phyloP scores from a whole-genome alignment of 768 basidiomycete genomes.

The Trametes villosa region DNA sequence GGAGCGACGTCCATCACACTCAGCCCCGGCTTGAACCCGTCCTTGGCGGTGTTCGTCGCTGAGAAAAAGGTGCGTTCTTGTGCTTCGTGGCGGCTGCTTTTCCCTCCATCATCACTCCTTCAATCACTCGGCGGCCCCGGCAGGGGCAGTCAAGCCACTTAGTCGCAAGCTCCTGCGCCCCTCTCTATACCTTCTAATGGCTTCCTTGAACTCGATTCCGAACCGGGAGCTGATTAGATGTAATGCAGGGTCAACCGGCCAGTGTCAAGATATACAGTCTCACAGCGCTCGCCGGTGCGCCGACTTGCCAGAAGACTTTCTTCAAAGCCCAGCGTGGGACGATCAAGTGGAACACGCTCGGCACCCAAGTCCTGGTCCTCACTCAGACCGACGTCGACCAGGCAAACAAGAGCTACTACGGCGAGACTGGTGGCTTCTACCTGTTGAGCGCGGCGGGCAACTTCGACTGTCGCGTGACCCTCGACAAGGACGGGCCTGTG shows the following conservation, averaged over 20 bases:
- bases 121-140: too few relatives aligned
- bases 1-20: conserved; percentile 77
- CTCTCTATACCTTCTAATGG: too few relatives aligned
- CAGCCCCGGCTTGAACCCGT: conserved; percentile 85
- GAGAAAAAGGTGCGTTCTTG: conserved; percentile 80
- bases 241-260: conserved; percentile 78
- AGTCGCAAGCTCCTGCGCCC: too few relatives aligned
- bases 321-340: conserved; percentile 93
- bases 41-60: conserved; percentile 88
- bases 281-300: conserved; percentile 58
- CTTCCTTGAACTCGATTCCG: too few relatives aligned
- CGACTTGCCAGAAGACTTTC: conserved; percentile 89
- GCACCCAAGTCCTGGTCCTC: conserved; percentile 88
- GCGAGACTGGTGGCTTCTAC: conserved; percentile 90
- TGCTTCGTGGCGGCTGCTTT: not conserved
- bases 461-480: conserved; percentile 85
- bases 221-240: not conserved
- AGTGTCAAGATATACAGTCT: conserved; percentile 85
- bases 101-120: not conserved
- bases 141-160: too few relatives aligned
- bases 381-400: conserved; percentile 98
- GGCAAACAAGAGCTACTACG: conserved; percentile 97
- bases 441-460: conserved; percentile 90
- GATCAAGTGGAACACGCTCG: conserved; percentile 96
- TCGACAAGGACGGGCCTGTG: conserved; percentile 97